Percentiles rank a stretch among this genome's conserved stretches.
These are phyloP conservation scores for Neurospora sp. DNA, from an alignment of 495 filamentous ascomycete species.

Conservation along the genomic window DNA sequence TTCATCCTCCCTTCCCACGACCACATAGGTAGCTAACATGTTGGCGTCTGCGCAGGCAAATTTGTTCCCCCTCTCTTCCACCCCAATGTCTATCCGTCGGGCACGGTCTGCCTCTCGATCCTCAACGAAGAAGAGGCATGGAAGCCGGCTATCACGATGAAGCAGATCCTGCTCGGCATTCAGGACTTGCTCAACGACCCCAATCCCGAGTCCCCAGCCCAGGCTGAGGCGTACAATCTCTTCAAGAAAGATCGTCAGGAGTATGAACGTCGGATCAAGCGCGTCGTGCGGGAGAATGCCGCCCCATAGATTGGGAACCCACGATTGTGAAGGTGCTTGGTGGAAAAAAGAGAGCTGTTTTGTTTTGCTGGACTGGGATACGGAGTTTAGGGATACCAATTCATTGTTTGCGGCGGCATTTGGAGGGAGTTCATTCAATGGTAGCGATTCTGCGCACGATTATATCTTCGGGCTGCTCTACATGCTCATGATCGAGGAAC, in stretches of 20 bases:
- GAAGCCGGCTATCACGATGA: constrained; percentile 96
- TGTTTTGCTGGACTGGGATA: not conserved
- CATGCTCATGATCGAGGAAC: not conserved
- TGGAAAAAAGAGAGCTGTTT: constrained; percentile 1
- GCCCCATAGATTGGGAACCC: constrained; percentile 27
- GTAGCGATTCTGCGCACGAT: not conserved
- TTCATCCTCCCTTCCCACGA: not conserved
- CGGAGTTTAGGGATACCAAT: constrained; percentile 7
- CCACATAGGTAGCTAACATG: constrained; percentile 17
- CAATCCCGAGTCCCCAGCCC: constrained; percentile 92
- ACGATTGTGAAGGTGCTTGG: constrained; percentile 4
- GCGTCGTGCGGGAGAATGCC: constrained; percentile 80
- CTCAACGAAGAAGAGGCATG: constrained; percentile 98
- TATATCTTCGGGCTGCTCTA: not conserved
- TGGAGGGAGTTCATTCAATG: not conserved
- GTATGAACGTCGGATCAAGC: constrained; percentile 79
- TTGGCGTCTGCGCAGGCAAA: constrained; percentile 56
- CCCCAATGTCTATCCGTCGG: constrained; percentile 97
- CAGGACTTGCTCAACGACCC: constrained; percentile 93
- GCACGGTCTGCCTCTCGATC: constrained; percentile 95
- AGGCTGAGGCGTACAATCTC: constrained; percentile 95
- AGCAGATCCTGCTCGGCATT: constrained; percentile 90
- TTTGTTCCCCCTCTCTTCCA: constrained; percentile 95
- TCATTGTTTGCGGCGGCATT: not conserved
- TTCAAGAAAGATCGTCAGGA: constrained; percentile 83